Evolutionary conservation across 495 filamentous ascomycete species (phyloP).

Genomic region (Tuber brumale): DNA sequence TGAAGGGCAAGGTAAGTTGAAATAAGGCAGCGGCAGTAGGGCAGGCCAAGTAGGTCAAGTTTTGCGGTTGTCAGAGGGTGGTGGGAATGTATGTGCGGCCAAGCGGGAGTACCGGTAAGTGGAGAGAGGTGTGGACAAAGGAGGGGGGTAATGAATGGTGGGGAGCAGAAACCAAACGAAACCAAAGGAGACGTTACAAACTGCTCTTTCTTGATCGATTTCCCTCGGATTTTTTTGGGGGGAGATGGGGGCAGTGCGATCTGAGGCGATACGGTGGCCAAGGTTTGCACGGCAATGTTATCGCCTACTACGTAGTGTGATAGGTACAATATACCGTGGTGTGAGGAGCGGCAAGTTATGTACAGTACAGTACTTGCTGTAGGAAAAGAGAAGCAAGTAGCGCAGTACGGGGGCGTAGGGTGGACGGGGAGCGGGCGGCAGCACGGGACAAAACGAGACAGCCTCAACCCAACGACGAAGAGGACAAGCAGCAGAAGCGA

Average conservation of each 20-base stretch:
- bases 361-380: neutral
- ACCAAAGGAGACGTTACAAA: constrained; percentile 2
- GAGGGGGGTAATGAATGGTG: neutral
- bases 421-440: neutral
- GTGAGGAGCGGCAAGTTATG: neutral
- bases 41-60: neutral
- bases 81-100: neutral
- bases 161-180: neutral
- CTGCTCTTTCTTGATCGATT: neutral
- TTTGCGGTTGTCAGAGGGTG: neutral
- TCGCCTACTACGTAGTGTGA: neutral
- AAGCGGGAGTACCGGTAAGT: neutral
- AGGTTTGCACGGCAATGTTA: neutral
- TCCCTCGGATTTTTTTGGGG: neutral
- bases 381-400: neutral
- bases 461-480: neutral
- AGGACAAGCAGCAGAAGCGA: neutral
- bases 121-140: neutral
- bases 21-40: constrained; percentile 1
- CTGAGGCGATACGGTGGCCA: neutral
- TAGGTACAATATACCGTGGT: neutral
- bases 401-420: neutral
- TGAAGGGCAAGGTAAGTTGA: neutral
- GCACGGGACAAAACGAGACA: neutral
- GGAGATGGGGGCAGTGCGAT: neutral